Evolutionary conservation across 106 monocot genomes (phyloP), one percentile per base, ranked within the genome.

Genomic region (Phalaenopsis equestris): DNA sequence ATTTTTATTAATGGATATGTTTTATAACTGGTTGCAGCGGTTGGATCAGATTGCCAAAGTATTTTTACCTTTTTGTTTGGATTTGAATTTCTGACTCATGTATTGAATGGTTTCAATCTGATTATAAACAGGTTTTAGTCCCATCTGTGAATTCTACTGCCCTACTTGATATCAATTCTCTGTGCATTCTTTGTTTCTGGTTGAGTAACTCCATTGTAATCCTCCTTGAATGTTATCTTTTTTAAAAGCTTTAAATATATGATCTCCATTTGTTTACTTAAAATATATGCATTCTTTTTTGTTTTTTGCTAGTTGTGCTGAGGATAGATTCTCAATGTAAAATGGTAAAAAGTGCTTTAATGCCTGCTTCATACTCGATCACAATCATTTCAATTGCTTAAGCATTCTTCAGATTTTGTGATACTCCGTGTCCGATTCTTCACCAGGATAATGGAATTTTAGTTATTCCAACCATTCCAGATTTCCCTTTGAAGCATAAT

Each of bases 401-500:
- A 48, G 4, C 3, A 48, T 58, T 46, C 37, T 48, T 36, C 17
- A 42, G 30, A 49, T 45, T 68, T 79, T 79, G 16, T 65, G 23
- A 67, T 45, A 55, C 67, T 45, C 43, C 18, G 6, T 18, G 18
- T 52, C 65, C 9, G 17, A 49, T 36, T 36, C 8, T 70, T 80
- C 55, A 24, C 9, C 57, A 96, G 96, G 96, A 98, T 86, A 92
- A 85, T 67, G 94, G 98, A 77, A 83, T 98, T 82, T 86, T 98
- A 47, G 85, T 98, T 17, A 80, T 98, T 81, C 98, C 98, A 37
- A 92, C 98, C 77, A 81, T 86, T 24, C 82, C 92, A 58, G 98
- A 91, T 84, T 82, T 88, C 80, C 87, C 84, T 37, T 65, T 87
- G 43, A 91, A 87, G 18, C 77, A 78, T 24, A 81, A 82, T 45